Evolutionary conservation across 2,329 filamentous ascomycete genomes (phyloP), one percentile per base, ranked within the genome.

Genomic region (Pseudogymnoascus sp.): DNA sequence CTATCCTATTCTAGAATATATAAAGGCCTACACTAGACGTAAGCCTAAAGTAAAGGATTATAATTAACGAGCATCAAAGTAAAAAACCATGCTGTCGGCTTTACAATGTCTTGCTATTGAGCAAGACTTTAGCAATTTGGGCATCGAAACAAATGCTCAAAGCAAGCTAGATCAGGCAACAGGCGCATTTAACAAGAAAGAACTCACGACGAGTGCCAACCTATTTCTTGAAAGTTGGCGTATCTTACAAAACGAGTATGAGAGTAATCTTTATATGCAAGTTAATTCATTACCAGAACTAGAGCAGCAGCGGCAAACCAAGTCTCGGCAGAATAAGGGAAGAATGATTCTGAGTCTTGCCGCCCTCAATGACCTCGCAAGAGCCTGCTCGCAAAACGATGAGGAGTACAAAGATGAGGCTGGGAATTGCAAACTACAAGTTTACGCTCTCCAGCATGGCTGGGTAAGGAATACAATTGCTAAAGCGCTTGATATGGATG

Each of bases 381-480:
- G 54, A 58, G 54, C 54, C 37, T 62, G 35, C 47, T 62, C 60
- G 31, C 54, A 40, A 29, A 60, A 44, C 39, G 24, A 62, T 29
- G 60, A 60, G 24, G 50, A 62, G 24, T 62, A 62, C 29, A 62
- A 59, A 33, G 54, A 62, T 24, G 41, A 36, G 36, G 36, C 36
- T 40, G 58, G 61, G 26, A 62, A 60, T 17, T 60, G 58, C 58
- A 62, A 62, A 39, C 58, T 62, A 33, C 39, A 61, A 39, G 58
- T 61, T 31, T 41, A 60, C 40, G 58, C 61, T 62, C 61, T 60
- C 39, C 61, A 47, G 40, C 54, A 60, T 29, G 61, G 58, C 61
- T 61, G 61, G 61, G 13, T 37, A 37, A 37, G 36, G 5, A 37
- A 37, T 37, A 37, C 36, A 37, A 37, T 37, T 37, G 36, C 44